Evolutionary conservation across 768 basidiomycete genomes (phyloP).

Genomic region (Fomitopsis serialis): DNA sequence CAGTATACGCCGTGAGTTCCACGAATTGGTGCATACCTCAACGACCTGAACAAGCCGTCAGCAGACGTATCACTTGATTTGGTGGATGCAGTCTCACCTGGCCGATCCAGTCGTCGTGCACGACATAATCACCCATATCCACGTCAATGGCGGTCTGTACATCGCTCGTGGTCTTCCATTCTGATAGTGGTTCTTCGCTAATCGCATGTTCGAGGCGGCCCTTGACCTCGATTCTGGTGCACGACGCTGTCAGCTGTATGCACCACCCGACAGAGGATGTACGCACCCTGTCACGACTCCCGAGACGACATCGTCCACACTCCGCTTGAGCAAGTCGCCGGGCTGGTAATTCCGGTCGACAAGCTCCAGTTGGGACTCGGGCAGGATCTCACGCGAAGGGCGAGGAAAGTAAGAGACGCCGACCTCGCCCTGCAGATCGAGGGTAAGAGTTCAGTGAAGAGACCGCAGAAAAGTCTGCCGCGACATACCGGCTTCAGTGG

Average conservation of each 20-base stretch:
- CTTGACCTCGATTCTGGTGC: slow-evolving; percentile 42
- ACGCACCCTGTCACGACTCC: slow-evolving; percentile 57
- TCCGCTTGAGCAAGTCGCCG: slow-evolving; percentile 81
- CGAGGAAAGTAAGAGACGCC: slow-evolving; percentile 65
- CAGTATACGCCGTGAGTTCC: slow-evolving; percentile 1
- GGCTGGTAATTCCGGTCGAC: slow-evolving; percentile 73
- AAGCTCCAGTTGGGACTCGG: slow-evolving; percentile 62
- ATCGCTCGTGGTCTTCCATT: slow-evolving; percentile 58
- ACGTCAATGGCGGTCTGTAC: slow-evolving; percentile 53
- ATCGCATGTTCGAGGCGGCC: slow-evolving; percentile 75
- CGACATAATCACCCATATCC: slow-evolving; percentile 78
- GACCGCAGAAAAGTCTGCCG: neutral
- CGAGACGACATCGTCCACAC: slow-evolving; percentile 65
- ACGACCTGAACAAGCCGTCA: slow-evolving; percentile 46
- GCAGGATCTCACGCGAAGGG: slow-evolving; percentile 60
- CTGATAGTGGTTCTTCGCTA: slow-evolving; percentile 49
- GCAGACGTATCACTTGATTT: neutral
- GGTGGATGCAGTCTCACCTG: slow-evolving; percentile 47
- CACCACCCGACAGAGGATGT: too few relatives aligned
- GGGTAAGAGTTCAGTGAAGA: neutral
- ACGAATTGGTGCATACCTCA: slow-evolving; percentile 46
- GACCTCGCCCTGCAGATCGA: slow-evolving; percentile 56
- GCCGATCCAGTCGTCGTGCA: slow-evolving; percentile 84
- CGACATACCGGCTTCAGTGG: slow-evolving; percentile 41
- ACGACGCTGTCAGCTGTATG: neutral